These are phyloP conservation scores for Ophiocordyceps australis DNA, from an alignment of 2,329 filamentous ascomycete genomes.

Conservation along the genomic window DNA sequence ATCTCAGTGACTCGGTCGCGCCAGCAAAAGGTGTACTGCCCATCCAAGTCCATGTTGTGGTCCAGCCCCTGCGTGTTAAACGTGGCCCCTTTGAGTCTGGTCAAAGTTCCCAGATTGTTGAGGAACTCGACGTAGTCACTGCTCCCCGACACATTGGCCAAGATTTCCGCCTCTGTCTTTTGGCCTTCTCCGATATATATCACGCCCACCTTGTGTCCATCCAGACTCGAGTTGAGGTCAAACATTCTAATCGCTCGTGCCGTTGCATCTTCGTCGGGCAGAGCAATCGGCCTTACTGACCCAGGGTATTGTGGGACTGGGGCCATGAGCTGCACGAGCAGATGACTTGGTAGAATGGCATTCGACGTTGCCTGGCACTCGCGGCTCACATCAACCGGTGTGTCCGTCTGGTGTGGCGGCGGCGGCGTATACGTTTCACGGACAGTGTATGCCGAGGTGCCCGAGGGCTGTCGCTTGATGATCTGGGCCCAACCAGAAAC, in stretches of 20 bases:
- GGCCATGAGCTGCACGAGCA: slow-evolving; percentile 51
- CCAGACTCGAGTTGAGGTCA: slow-evolving; percentile 75
- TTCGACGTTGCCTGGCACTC: slow-evolving; percentile 35
- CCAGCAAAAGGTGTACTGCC: slow-evolving; percentile 83
- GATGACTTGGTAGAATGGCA: slow-evolving; percentile 52
- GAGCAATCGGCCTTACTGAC: slow-evolving; percentile 50
- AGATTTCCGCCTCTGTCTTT: slow-evolving; percentile 63
- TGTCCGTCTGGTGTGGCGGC: slow-evolving; percentile 34
- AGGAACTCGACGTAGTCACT: slow-evolving; percentile 79
- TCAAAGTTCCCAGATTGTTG: slow-evolving; percentile 62
- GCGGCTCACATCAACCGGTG: slow-evolving; percentile 26
- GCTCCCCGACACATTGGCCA: slow-evolving; percentile 74
- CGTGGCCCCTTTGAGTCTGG: slow-evolving; percentile 60
- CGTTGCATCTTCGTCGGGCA: slow-evolving; percentile 53
- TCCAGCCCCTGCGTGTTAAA: slow-evolving; percentile 93
- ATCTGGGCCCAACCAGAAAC: slow-evolving; percentile 51
- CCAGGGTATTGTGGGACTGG: slow-evolving; percentile 40
- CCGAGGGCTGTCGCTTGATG: slow-evolving; percentile 54
- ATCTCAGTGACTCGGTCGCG: slow-evolving; percentile 88
- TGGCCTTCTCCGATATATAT: slow-evolving; percentile 86
- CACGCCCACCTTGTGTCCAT: slow-evolving; percentile 89
- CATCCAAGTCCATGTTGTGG: slow-evolving; percentile 58
- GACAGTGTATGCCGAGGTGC: slow-evolving; percentile 40
- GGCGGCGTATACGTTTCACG: slow-evolving; percentile 40
- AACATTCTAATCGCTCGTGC: slow-evolving; percentile 63